Conservation (phyloP, 441 rosid genomes). For the Breynia disticha region DNA sequence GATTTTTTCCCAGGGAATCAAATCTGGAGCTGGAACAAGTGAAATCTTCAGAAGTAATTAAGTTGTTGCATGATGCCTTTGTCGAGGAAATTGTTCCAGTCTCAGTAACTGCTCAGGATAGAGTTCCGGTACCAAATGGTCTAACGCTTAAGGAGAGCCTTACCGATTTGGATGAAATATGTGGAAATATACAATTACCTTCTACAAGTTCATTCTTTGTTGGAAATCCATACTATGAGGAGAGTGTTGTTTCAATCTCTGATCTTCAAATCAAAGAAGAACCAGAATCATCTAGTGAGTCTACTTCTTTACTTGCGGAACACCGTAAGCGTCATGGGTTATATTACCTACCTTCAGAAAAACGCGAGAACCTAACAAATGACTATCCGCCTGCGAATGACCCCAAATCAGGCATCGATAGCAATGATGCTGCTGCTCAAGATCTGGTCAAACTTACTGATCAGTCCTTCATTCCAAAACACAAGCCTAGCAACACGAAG, state of each 20-base stretch:
- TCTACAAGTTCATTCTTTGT: constrained; percentile 32
- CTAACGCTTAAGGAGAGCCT: constrained; percentile 61
- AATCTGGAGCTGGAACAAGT: constrained; percentile 20
- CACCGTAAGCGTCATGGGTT: constrained; percentile 82
- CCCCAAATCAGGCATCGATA: constrained; percentile 22
- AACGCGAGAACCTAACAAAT: constrained; percentile 26
- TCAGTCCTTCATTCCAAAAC: constrained; percentile 38
- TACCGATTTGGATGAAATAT: constrained; percentile 44
- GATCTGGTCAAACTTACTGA: constrained; percentile 43
- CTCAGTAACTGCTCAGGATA: constrained; percentile 55
- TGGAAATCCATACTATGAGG: constrained; percentile 25
- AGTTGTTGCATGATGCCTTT: constrained; percentile 48
- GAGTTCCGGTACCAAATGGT: constrained; percentile 52
- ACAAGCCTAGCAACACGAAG: constrained; percentile 43
- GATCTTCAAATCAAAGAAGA: constrained; percentile 34
- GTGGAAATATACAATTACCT: constrained; percentile 34
- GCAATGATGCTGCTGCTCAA: constrained; percentile 28
- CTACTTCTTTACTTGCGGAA: constrained; percentile 60
- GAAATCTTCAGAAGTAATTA: constrained; percentile 29
- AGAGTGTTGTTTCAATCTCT: constrained; percentile 28
- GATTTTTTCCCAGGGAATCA: constrained; percentile 15
- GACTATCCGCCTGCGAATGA: constrained; percentile 70
- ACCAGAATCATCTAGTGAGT: constrained; percentile 39
- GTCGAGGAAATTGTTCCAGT: constrained; percentile 70
- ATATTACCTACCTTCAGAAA: constrained; percentile 58